Evolutionary conservation across 192 early-diverging fungal genomes (phyloP).

Genomic region (Entomortierella lignicola): DNA sequence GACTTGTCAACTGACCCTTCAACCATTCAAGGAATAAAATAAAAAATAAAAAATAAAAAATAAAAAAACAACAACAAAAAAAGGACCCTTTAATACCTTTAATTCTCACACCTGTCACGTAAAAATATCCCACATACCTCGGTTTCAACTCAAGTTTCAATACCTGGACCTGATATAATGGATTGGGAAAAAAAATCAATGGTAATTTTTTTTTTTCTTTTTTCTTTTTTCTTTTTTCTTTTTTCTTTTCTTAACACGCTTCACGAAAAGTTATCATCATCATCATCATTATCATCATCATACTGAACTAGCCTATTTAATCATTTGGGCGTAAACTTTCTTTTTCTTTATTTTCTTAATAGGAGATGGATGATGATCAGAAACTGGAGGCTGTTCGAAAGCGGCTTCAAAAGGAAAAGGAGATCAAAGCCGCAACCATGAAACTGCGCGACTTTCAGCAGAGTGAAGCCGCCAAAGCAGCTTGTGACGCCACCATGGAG

Average conservation of each 20-base stretch:
- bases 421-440: conserved; percentile 50
- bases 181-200: not conserved
- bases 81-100: not conserved
- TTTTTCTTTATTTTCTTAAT: conserved; percentile 2
- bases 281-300: no score
- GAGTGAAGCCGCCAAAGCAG: conserved; percentile 57
- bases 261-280: no score
- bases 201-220: conserved; percentile 18
- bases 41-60: no score
- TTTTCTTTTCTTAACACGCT: no score
- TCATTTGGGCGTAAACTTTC: not conserved
- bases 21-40: no score
- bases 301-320: no score
- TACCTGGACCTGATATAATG: not conserved
- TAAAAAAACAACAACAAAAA: no score
- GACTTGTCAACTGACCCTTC: no score
- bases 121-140: not conserved
- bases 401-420: conserved; percentile 54
- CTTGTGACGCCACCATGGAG: conserved; percentile 78
- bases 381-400: conserved; percentile 47
- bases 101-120: not conserved
- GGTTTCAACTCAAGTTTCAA: not conserved
- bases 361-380: conserved; percentile 49
- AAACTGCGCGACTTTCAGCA: conserved; percentile 47
- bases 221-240: no score